phyloP scores from a whole-genome alignment of 169 alveolate species.

The Babesia bovis region DNA sequence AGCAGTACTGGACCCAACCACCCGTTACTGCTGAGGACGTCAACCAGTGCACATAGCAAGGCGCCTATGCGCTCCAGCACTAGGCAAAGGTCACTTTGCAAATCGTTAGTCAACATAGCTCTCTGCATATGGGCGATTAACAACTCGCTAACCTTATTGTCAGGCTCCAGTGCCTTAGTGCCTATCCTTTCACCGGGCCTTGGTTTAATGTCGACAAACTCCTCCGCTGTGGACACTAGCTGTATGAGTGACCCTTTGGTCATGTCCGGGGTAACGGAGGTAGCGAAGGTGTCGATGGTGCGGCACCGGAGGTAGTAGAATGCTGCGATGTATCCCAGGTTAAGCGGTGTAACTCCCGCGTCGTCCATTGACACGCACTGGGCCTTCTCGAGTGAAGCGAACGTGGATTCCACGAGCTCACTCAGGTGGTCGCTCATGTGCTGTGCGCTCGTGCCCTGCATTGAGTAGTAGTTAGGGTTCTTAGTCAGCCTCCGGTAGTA shows the following conservation, averaged over 20 bases:
- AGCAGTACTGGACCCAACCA: slow-evolving; percentile 92
- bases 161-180: slow-evolving; percentile 69
- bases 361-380: slow-evolving; percentile 86
- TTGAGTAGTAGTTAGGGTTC: slow-evolving; percentile 98
- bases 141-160: slow-evolving; percentile 55
- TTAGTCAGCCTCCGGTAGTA: slow-evolving; percentile 95
- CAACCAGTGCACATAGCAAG: slow-evolving; percentile 95
- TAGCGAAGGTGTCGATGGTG: slow-evolving; percentile 74
- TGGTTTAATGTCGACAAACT: slow-evolving; percentile 42
- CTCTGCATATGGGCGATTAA: slow-evolving; percentile 91
- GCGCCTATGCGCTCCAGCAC: slow-evolving; percentile 80
- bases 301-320: slow-evolving; percentile 71
- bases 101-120: slow-evolving; percentile 79
- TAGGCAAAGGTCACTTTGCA: slow-evolving; percentile 78
- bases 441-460: slow-evolving; percentile 89
- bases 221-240: slow-evolving; percentile 70
- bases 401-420: slow-evolving; percentile 89
- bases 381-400: slow-evolving; percentile 79
- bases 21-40: slow-evolving; percentile 93
- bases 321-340: slow-evolving; percentile 84
- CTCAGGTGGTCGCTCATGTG: slow-evolving; percentile 94
- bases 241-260: slow-evolving; percentile 26
- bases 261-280: slow-evolving; percentile 40
- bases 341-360: slow-evolving; percentile 71
- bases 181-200: slow-evolving; percentile 60